A percentile compares a stretch with the other conserved stretches of the same genome.
phyloP scores from a whole-genome alignment of 305 asterid genomes.

The Fraxinus sp. region DNA sequence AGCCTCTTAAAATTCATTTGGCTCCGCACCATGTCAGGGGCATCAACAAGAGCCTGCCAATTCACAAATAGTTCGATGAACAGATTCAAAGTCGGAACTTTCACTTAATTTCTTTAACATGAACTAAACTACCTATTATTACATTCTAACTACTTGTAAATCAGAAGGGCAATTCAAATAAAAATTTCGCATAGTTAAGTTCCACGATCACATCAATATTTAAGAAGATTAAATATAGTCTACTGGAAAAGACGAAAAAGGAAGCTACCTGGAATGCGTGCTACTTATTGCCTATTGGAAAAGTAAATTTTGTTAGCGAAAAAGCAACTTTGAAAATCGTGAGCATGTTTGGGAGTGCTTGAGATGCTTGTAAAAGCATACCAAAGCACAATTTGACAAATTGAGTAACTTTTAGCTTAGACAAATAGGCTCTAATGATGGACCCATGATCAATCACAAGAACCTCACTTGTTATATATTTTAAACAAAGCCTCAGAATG shows the following conservation, averaged over 20 bases:
- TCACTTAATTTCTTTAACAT: not conserved
- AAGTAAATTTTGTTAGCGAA: not conserved
- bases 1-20: conserved; percentile 94
- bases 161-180: not conserved
- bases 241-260: not conserved
- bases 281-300: not conserved
- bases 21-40: conserved; percentile 85
- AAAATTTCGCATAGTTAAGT: not conserved
- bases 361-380: not conserved
- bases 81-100: not conserved
- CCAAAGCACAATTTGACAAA: not conserved
- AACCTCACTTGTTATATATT: not conserved
- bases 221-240: not conserved
- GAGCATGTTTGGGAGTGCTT: not conserved
- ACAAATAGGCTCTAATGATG: not conserved
- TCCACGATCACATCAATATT: not conserved
- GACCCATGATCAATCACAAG: not conserved
- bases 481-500: not conserved
- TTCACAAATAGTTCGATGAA: not conserved
- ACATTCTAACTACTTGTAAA: not conserved
- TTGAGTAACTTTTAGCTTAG: not conserved
- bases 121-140: not conserved
- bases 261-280: not conserved
- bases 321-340: not conserved
- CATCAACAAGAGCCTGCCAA: conserved; percentile 79